Evolutionary conservation across 768 basidiomycete species (phyloP), one percentile per base, ranked within the genome.

Genomic region (Hygrophorus pudorinus): DNA sequence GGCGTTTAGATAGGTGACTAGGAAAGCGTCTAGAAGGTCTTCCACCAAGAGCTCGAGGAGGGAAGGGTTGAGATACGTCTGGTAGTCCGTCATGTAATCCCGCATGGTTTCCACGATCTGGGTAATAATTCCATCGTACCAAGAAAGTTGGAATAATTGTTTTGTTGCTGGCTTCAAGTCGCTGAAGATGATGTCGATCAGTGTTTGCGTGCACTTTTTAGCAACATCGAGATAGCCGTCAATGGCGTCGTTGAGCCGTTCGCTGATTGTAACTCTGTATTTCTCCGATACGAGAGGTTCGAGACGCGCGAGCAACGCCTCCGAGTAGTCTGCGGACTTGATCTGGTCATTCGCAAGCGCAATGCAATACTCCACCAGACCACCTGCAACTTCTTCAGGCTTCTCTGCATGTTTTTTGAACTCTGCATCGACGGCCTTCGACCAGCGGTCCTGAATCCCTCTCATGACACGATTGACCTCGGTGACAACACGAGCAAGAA

Each of bases 201-300:
- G 76, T 0, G 85, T 85, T 54, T 94, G 87, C 16, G 86, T 91
- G 69, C 93, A 98, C 60, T 88, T 89, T 71, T 98, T 98, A 42
- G 93, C 93, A 31, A 98, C 90, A 62, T 99, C 96, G 50, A 98
- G 76, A 62, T 93, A 98, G 2, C 96, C 96, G 59, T 99, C 94
- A 52, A 98, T 97, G 28, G 93, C 92, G 51, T 94, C 86, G 66
- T 96, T 97, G 41, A 98, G 69, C 35, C 80, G 76, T 55, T 91
- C 89, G 52, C 76, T 81, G 55, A 98, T 94, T 4, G 76, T 71
- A 11, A 66, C 71, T 35, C 83, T 72, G 62, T 98, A 98, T 65
- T 97, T 98, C 56, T 86, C 83, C 7, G 86, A 90, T 4, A 98
- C 93, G 38, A 97, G 76, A 1, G 85, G 79, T 64, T 98, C 94